phyloP scores from a whole-genome alignment of 768 basidiomycete genomes.

The Leucogyrophana mollusca region DNA sequence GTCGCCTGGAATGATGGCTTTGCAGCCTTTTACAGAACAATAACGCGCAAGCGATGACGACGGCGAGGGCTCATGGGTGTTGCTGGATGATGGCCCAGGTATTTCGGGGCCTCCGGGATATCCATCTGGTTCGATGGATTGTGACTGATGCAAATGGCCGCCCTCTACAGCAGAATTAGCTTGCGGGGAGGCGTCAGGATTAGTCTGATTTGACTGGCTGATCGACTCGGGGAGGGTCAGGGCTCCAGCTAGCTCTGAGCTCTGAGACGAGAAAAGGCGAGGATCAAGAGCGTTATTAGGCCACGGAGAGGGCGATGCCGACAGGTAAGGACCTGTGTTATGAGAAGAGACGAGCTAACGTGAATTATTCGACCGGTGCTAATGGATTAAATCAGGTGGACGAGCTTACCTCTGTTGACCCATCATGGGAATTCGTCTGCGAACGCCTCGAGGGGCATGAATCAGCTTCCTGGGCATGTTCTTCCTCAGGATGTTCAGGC shows the following conservation, averaged over 20 bases:
- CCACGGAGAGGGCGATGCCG: conserved; percentile 10
- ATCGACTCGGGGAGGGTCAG: conserved; percentile 33
- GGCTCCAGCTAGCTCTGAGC: conserved; percentile 50
- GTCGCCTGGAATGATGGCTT: conserved; percentile 39
- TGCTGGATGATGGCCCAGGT: neutral
- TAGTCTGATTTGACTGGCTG: neutral
- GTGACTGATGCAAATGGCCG: neutral
- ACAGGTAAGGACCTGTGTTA: neutral
- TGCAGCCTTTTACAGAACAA: conserved; percentile 59
- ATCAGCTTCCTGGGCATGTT: neutral
- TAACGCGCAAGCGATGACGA: conserved; percentile 27
- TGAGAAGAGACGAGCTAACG: neutral
- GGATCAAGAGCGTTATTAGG: conserved; percentile 27
- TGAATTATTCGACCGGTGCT: neutral
- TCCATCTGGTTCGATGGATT: neutral
- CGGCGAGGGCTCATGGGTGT: conserved; percentile 3
- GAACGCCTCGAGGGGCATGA: neutral
- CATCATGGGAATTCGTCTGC: neutral
- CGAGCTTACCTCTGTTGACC: neutral
- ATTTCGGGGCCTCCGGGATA: too few species aligned
- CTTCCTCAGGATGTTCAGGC: conserved; percentile 4
- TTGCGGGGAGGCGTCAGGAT: neutral
- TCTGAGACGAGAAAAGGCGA: conserved; percentile 29
- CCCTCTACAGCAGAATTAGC: neutral
- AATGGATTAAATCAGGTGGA: neutral